Percentiles rank a stretch among this genome's conserved stretches.
Evolutionary conservation across 1,139 yeast genomes (phyloP).

Genomic region (Pneumocystis canis): DNA sequence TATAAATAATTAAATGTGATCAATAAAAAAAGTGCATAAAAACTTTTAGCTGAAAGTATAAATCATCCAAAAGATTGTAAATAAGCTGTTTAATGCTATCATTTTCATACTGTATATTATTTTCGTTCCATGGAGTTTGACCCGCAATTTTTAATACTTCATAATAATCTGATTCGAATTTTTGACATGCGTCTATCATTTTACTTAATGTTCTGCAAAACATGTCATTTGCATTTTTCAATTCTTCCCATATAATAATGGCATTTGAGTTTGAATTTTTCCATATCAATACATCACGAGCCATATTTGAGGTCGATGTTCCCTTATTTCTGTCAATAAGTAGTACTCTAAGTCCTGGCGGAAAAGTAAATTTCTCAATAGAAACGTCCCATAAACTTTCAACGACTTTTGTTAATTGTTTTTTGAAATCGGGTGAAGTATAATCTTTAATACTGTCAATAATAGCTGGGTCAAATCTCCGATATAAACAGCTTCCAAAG

Average conservation of each 20-base stretch:
- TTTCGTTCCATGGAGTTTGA: not conserved
- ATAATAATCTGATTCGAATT: constrained; percentile 1
- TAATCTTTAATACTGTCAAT: constrained; percentile 13
- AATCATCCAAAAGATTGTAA: constrained; percentile 8
- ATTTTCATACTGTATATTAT: not conserved
- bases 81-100: not conserved
- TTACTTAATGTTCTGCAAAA: constrained; percentile 40
- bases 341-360: constrained; percentile 48
- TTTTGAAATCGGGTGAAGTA: constrained; percentile 6
- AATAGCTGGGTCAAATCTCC: constrained; percentile 37
- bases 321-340: constrained; percentile 95
- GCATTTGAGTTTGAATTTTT: constrained; percentile 24
- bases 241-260: constrained; percentile 34
- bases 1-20: constrained; percentile 24
- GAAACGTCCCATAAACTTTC: constrained; percentile 40
- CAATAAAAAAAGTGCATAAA: not conserved
- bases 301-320: constrained; percentile 85
- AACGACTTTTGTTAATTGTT: constrained; percentile 6
- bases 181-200: constrained; percentile 32
- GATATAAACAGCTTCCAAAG: constrained; percentile 73
- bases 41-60: constrained; percentile 17
- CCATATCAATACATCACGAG: constrained; percentile 64
- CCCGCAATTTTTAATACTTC: not conserved
- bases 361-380: constrained; percentile 44
- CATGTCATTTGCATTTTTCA: constrained; percentile 38